phyloP scores from a whole-genome alignment of 2,329 filamentous ascomycete species.

The Chalaropsis ovoidea region DNA sequence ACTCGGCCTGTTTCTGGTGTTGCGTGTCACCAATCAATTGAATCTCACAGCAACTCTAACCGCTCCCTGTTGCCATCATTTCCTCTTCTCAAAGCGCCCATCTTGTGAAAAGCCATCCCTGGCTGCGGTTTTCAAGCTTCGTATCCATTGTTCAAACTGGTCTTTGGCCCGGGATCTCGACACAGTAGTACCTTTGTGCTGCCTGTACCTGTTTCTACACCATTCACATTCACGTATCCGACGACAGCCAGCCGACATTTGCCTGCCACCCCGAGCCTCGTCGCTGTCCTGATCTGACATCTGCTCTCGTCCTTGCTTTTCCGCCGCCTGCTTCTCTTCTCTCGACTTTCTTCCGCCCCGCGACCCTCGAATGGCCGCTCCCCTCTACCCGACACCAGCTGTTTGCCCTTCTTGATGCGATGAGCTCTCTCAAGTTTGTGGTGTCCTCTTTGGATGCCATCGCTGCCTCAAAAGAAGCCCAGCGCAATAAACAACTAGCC shows the following conservation, averaged over 20 bases:
- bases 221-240: neutral
- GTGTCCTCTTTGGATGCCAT: constrained; percentile 88
- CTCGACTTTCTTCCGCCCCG: neutral
- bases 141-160: constrained; percentile 8
- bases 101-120: neutral
- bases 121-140: constrained; percentile 10
- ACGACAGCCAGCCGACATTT: no score
- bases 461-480: constrained; percentile 79
- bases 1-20: neutral
- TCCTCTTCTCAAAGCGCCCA: neutral
- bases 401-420: constrained; percentile 30
- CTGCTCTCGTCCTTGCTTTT: neutral
- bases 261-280: neutral
- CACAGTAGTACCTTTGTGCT: neutral
- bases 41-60: neutral
- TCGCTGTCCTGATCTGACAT: neutral
- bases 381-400: constrained; percentile 3
- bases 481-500: constrained; percentile 71
- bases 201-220: neutral
- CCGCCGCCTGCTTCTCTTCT: neutral
- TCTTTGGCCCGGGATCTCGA: neutral
- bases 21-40: constrained; percentile 12
- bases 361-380: constrained; percentile 13
- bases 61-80: neutral
- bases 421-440: constrained; percentile 94